These are phyloP conservation scores for Crithidia expoeki DNA, from an alignment of 208 protist species.

Conservation along the genomic window DNA sequence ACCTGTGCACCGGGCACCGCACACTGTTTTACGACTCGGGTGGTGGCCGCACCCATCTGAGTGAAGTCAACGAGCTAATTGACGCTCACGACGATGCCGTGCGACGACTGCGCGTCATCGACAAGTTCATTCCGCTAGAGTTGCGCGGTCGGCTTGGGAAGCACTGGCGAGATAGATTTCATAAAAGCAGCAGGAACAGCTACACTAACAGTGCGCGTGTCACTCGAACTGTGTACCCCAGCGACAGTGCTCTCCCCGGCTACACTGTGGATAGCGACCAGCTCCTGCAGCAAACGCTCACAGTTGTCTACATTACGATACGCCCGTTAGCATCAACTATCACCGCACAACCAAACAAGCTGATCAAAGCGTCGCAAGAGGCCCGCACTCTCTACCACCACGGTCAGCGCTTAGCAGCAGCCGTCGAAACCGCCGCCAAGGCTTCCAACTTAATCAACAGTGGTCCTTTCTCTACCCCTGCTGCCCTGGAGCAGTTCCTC, in stretches of 20 bases:
- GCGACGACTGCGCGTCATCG: constrained; percentile 14
- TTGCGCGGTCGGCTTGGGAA: not conserved
- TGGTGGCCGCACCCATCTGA: not conserved
- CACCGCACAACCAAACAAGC: too few relatives aligned
- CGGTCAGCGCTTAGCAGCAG: not conserved
- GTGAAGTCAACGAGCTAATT: constrained; percentile 11
- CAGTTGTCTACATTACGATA: constrained; percentile 18
- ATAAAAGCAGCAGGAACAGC: too few relatives aligned
- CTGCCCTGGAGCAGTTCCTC: constrained; percentile 12
- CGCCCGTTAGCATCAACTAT: not conserved
- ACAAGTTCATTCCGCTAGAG: constrained; percentile 20
- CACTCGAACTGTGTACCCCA: too few relatives aligned
- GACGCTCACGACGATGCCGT: constrained; percentile 15
- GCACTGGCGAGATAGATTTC: too few relatives aligned
- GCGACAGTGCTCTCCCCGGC: not conserved
- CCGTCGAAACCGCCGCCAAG: not conserved
- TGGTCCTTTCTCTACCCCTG: constrained; percentile 13
- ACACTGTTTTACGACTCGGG: not conserved
- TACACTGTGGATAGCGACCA: not conserved
- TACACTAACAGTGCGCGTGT: too few relatives aligned
- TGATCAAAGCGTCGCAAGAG: not conserved
- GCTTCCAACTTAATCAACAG: not conserved
- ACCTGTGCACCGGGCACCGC: not conserved
- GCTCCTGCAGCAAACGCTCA: not conserved
- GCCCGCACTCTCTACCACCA: not conserved